A percentile compares a stretch with the other conserved stretches of the same genome.
phyloP scores from a whole-genome alignment of 768 basidiomycete species.

The Amanita jacksonii region DNA sequence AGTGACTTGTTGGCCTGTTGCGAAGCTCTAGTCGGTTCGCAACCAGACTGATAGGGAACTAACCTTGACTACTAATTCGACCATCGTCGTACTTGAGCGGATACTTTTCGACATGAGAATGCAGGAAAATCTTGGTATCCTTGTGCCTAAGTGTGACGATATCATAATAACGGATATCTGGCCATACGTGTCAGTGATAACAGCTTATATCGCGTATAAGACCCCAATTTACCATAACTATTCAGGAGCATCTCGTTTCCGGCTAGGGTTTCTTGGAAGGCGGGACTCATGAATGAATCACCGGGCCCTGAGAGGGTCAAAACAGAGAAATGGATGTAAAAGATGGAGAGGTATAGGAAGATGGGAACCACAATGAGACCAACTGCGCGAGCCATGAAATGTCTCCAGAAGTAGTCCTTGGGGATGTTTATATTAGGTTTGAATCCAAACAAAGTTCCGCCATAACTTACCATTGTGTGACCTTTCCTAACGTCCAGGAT shows the following conservation, averaged over 20 bases:
- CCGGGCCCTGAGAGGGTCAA: constrained; percentile 86
- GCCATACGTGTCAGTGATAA: constrained; percentile 5
- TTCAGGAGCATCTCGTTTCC: constrained; percentile 91
- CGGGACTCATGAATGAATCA: constrained; percentile 95
- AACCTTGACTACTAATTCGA: constrained; percentile 88
- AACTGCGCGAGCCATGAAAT: constrained; percentile 77
- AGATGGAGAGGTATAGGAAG: constrained; percentile 87
- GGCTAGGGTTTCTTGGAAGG: constrained; percentile 90
- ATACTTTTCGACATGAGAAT: constrained; percentile 87
- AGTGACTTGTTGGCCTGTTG: constrained; percentile 85
- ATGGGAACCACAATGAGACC: constrained; percentile 87
- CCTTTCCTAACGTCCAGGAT: constrained; percentile 80
- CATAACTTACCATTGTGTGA: constrained; percentile 55
- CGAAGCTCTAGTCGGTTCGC: constrained; percentile 1
- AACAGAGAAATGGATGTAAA: constrained; percentile 90
- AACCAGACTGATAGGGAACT: constrained; percentile 5
- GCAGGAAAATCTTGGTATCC: constrained; percentile 87
- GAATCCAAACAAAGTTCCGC: constrained; percentile 4
- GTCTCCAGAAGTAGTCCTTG: constrained; percentile 82
- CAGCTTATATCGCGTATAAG: background rate
- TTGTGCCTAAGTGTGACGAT: constrained; percentile 82
- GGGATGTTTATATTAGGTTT: background rate
- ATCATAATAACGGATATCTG: constrained; percentile 93
- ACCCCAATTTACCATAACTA: constrained; percentile 61
- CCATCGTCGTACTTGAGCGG: constrained; percentile 94